These are phyloP conservation scores for Pythium pyrilobum DNA, from an alignment of 352 stramenopile genomes.

Conservation along the genomic window DNA sequence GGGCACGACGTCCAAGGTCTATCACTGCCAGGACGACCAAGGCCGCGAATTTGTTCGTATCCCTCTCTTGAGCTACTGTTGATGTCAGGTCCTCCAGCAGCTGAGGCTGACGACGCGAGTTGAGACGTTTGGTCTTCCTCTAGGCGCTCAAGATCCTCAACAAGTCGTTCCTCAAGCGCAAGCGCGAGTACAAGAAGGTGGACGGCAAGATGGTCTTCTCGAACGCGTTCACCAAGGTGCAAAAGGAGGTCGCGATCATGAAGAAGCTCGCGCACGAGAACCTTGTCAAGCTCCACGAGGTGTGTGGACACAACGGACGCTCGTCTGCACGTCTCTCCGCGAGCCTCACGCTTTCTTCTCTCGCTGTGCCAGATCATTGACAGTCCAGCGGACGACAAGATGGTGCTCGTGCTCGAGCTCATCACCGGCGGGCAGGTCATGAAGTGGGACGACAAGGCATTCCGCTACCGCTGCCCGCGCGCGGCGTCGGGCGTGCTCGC, in stretches of 20 bases:
- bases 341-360: neutral
- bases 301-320: too few species aligned
- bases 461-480: slow-evolving; percentile 40
- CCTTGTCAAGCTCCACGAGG: slow-evolving; percentile 64
- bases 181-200: slow-evolving; percentile 77
- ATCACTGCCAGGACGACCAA: slow-evolving; percentile 44
- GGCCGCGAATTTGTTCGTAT: slow-evolving; percentile 49
- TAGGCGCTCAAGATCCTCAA: slow-evolving; percentile 83
- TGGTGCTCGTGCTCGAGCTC: slow-evolving; percentile 80
- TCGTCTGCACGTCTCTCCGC: neutral
- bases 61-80: neutral
- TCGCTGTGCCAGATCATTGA: slow-evolving; percentile 58
- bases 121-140: too few species aligned
- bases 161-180: slow-evolving; percentile 82
- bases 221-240: slow-evolving; percentile 77
- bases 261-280: slow-evolving; percentile 73
- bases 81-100: neutral
- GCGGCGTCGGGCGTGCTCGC: slow-evolving; percentile 24
- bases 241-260: slow-evolving; percentile 81
- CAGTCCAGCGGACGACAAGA: slow-evolving; percentile 65
- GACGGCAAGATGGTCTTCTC: slow-evolving; percentile 72
- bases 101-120: too few species aligned
- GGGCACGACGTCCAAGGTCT: slow-evolving; percentile 78
- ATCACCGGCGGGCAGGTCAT: slow-evolving; percentile 80
- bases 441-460: slow-evolving; percentile 75